These are phyloP conservation scores for Musa itinerans DNA, from an alignment of 176 grass and related monocot genomes.

Conservation along the genomic window DNA sequence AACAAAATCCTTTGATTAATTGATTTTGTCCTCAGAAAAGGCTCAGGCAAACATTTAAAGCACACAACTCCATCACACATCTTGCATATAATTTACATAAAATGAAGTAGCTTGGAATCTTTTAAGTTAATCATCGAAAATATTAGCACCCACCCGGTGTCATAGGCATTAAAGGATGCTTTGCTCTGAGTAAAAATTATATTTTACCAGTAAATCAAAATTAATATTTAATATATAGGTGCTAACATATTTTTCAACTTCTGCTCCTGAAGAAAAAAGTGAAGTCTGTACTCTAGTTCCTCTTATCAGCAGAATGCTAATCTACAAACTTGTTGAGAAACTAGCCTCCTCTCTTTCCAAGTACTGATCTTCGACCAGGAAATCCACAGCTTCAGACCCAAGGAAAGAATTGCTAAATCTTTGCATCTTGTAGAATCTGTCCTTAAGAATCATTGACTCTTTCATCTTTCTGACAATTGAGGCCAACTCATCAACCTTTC, in stretches of 20 bases:
- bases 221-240: background rate
- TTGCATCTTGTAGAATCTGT: conserved; percentile 97
- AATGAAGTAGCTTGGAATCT: too few relatives aligned
- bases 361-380: conserved; percentile 90
- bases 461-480: conserved; percentile 82
- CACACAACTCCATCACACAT: background rate
- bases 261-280: background rate
- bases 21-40: background rate
- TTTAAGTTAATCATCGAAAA: too few relatives aligned
- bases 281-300: background rate
- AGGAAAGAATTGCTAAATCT: conserved; percentile 90
- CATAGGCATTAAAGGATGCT: too few relatives aligned
- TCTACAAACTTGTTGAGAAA: conserved; percentile 9
- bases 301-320: conserved; percentile 1
- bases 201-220: background rate
- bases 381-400: conserved; percentile 83
- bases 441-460: conserved; percentile 62
- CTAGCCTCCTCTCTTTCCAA: conserved; percentile 80
- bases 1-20: background rate
- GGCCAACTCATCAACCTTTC: conserved; percentile 87
- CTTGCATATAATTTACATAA: background rate
- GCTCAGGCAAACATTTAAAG: background rate
- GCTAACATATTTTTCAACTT: background rate
- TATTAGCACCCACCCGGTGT: too few relatives aligned
- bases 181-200: background rate